phyloP scores from a whole-genome alignment of 345 rosid species.

The Salix purpurea region DNA sequence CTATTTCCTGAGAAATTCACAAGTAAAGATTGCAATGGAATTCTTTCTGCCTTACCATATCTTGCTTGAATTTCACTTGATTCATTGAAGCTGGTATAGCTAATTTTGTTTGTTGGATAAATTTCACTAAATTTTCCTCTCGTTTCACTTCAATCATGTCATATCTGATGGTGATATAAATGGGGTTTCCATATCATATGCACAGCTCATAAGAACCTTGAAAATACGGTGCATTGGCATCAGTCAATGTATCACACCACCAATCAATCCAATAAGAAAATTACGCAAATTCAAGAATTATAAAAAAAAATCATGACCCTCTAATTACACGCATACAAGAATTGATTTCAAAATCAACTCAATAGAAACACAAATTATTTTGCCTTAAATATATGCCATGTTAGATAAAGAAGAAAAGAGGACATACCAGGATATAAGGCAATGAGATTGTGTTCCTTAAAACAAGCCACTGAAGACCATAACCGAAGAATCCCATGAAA shows the following conservation, averaged over 20 bases:
- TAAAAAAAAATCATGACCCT: neutral
- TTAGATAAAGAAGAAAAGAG: neutral
- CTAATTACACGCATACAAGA: neutral
- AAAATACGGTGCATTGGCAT: no score
- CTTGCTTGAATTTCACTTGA: constrained; percentile 30
- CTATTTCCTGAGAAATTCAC: no score
- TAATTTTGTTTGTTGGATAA: constrained; percentile 34
- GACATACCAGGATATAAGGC: constrained; percentile 71
- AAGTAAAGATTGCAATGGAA: no score
- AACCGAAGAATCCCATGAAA: constrained; percentile 74
- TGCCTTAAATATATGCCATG: neutral
- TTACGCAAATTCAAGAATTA: neutral
- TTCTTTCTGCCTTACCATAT: no score
- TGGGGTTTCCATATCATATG: no score
- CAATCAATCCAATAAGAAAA: neutral
- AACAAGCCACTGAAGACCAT: constrained; percentile 81
- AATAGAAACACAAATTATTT: neutral
- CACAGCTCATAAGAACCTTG: no score
- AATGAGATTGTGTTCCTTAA: constrained; percentile 49
- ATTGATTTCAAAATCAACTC: neutral
- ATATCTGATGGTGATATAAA: no score
- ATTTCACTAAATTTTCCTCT: constrained; percentile 20
- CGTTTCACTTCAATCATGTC: neutral
- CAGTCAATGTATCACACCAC: neutral
- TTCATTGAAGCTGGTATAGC: constrained; percentile 14